Percentiles rank a stretch among this genome's conserved stretches.
Evolutionary conservation across 2,329 filamentous ascomycete species (phyloP).

Genomic region (Gyromitra esculenta): DNA sequence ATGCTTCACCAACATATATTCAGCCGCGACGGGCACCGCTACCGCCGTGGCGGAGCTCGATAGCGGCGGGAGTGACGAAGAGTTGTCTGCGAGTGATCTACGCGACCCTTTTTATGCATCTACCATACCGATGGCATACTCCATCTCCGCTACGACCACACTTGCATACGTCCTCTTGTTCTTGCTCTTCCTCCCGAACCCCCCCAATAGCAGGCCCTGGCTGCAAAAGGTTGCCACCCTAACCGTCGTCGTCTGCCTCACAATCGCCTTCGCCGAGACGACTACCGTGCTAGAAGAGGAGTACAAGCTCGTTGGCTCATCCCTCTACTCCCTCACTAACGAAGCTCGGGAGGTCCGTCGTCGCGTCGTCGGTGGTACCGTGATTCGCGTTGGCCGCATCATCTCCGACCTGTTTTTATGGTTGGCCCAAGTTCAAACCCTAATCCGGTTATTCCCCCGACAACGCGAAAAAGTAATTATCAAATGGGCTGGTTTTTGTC

Average conservation of each 20-base stretch:
- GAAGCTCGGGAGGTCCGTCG: conserved; percentile 79
- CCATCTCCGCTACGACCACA: conserved; percentile 88
- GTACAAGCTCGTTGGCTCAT: conserved; percentile 76
- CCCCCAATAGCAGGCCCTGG: conserved; percentile 92
- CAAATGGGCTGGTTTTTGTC: conserved; percentile 95
- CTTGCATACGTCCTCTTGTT: conserved; percentile 92
- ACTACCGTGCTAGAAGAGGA: conserved; percentile 84
- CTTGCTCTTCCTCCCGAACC: conserved; percentile 92
- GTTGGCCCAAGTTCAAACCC: conserved; percentile 95
- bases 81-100: conserved; percentile 63
- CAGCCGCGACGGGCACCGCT: conserved; percentile 61
- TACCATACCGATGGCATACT: conserved; percentile 90
- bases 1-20: conserved; percentile 64
- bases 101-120: conserved; percentile 92
- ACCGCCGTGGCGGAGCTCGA: conserved; percentile 60
- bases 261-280: conserved; percentile 90
- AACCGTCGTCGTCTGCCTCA: conserved; percentile 82
- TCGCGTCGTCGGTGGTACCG: conserved; percentile 81
- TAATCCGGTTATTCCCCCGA: conserved; percentile 93
- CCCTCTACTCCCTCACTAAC: conserved; percentile 53
- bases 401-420: conserved; percentile 97
- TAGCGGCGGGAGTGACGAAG: conserved; percentile 12
- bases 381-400: conserved; percentile 88
- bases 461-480: conserved; percentile 98
- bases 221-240: conserved; percentile 83